Conservation (phyloP, 495 filamentous ascomycete genomes). For the Penicillium psychrofluorescens region DNA sequence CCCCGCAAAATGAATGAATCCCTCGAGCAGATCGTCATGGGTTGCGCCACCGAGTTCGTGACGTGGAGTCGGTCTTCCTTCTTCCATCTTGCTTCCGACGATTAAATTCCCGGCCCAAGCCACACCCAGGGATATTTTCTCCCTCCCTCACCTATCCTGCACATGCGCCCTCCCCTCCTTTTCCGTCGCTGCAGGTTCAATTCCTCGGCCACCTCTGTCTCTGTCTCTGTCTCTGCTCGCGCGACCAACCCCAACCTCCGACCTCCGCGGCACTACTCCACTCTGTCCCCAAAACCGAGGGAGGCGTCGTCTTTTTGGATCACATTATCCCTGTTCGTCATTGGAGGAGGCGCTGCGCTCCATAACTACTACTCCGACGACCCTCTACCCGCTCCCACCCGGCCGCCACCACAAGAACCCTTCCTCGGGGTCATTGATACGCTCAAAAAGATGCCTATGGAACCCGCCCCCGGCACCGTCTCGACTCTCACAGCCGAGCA, state of each 20-base stretch:
- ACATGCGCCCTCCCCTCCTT: constrained; percentile 30
- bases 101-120: background rate
- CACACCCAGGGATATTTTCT: background rate
- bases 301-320: constrained; percentile 36
- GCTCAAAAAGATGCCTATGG: constrained; percentile 30
- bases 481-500: constrained; percentile 84
- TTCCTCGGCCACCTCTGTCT: constrained; percentile 26
- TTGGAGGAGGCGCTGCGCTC: constrained; percentile 31
- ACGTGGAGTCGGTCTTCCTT: background rate
- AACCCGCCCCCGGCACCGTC: constrained; percentile 64
- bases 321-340: constrained; percentile 23
- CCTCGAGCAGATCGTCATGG: constrained; percentile 1
- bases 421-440: constrained; percentile 37
- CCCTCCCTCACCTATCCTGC: constrained; percentile 10
- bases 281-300: constrained; percentile 23
- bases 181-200: constrained; percentile 21
- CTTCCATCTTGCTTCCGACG: background rate
- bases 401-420: constrained; percentile 12
- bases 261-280: constrained; percentile 21
- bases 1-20: constrained; percentile 1
- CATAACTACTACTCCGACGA: constrained; percentile 21
- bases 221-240: constrained; percentile 10
- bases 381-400: constrained; percentile 1
- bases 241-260: constrained; percentile 7
- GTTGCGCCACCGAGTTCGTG: too few relatives aligned